Percentiles rank a stretch among this genome's conserved stretches.
These are phyloP conservation scores for Choanephora cucurbitarum DNA, from an alignment of 371 early-diverging fungal species.

Conservation along the genomic window DNA sequence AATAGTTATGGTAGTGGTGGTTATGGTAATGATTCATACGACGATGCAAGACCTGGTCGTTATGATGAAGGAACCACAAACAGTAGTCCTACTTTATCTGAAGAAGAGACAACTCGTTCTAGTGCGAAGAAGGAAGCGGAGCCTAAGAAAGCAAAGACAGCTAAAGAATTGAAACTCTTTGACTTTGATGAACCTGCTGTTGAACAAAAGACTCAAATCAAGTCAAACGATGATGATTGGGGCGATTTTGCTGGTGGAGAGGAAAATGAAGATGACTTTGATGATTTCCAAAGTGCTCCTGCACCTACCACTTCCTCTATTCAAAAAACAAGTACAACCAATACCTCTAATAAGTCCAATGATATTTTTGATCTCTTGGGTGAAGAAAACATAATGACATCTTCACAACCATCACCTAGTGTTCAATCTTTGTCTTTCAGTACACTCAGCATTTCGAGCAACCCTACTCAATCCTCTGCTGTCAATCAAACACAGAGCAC, in stretches of 20 bases:
- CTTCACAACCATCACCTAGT: constrained; percentile 13
- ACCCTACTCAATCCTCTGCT: constrained; percentile 1
- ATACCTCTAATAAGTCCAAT: constrained; percentile 16
- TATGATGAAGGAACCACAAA: constrained; percentile 14
- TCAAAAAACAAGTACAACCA: background rate
- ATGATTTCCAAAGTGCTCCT: constrained; percentile 67
- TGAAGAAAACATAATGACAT: constrained; percentile 28
- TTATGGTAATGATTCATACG: constrained; percentile 23
- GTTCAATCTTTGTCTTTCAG: constrained; percentile 18
- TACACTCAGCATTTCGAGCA: constrained; percentile 6
- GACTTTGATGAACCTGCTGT: constrained; percentile 55
- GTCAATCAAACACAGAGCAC: too few relatives aligned
- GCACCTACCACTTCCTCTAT: constrained; percentile 12
- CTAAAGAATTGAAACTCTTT: constrained; percentile 51
- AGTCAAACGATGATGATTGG: constrained; percentile 51
- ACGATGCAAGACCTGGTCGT: constrained; percentile 18
- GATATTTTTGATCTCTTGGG: constrained; percentile 53
- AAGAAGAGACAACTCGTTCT: background rate
- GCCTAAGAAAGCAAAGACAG: constrained; percentile 31
- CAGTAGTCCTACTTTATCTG: background rate
- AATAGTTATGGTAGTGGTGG: constrained; percentile 17
- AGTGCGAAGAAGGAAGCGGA: background rate
- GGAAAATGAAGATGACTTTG: constrained; percentile 52
- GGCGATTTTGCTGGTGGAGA: constrained; percentile 52
- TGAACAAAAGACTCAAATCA: background rate